Evolutionary conservation across 2,329 filamentous ascomycete genomes (phyloP), one percentile per base, ranked within the genome.

Genomic region (Pseudogymnoascus verrucosus): DNA sequence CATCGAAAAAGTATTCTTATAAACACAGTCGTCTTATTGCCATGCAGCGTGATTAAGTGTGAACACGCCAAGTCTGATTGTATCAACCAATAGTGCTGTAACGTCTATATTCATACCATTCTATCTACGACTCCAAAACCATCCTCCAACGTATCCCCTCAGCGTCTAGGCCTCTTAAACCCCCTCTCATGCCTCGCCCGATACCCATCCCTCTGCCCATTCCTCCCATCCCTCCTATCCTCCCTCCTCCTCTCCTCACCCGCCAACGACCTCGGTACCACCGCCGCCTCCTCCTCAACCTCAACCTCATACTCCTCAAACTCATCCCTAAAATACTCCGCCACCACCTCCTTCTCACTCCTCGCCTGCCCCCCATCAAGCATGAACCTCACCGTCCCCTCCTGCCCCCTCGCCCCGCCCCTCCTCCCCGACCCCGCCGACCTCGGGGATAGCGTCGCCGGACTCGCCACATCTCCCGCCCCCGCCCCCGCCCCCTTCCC

Each of bases 351-450:
- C 69, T 85, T 84, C 76, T 99, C 95, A 14, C 81, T 80, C 57
- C 83, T 82, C 1, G 92, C 92, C 60, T 88, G 84, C 63, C 89
- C 87, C 0, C 88, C 85, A 67, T 96, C 90, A 60, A 98, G 87
- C 76, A 97, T 91, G 74, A 96, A 98, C 5, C 95, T 85, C 68
- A 96, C 86, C 0, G 93, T 96, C 5, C 89, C 89, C 21, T 91
- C 88, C 69, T 82, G 74, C 76, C 77, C 67, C 74, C 68, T 67
- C 16, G 59, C n/a, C n/a, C n/a, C n/a, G n/a, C n/a, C n/a, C n/a
- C n/a, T n/a, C n/a, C n/a, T n/a, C n/a, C n/a, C n/a, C n/a, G n/a
- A n/a, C n/a, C n/a, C n/a, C n/a, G n/a, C n/a, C n/a, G n/a, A n/a
- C n/a, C n/a, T n/a, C n/a, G n/a, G n/a, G n/a, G n/a, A n/a, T n/a